A percentile compares a stretch with the other conserved stretches of the same genome.
These are phyloP conservation scores for Penicillium turbatum DNA, from an alignment of 495 filamentous ascomycete genomes.

Conservation along the genomic window DNA sequence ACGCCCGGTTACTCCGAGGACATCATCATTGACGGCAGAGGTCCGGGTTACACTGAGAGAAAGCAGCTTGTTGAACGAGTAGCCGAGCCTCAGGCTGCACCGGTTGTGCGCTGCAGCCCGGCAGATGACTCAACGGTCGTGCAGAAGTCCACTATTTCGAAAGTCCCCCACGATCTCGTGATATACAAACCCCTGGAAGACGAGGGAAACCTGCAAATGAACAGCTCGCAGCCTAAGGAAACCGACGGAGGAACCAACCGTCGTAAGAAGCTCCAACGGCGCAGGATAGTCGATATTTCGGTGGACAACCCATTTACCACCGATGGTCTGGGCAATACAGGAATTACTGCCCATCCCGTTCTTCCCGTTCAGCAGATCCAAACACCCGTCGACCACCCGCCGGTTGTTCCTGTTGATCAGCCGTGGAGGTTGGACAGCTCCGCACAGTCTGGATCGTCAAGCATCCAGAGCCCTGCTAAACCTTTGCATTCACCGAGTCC, in stretches of 20 bases:
- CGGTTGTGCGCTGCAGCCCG: conserved; percentile 66
- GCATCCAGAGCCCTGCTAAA: conserved; percentile 23
- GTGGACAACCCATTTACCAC: conserved; percentile 49
- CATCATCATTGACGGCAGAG: conserved; percentile 78
- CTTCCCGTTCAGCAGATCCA: conserved; percentile 33
- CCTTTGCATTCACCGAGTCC: conserved; percentile 16
- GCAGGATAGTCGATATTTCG: conserved; percentile 81
- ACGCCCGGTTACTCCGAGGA: conserved; percentile 89
- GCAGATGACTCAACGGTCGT: conserved; percentile 55
- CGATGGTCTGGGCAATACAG: conserved; percentile 33
- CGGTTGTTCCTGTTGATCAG: conserved; percentile 30
- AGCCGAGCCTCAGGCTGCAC: conserved; percentile 65
- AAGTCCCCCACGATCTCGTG: conserved; percentile 9
- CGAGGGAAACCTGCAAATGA: conserved; percentile 50
- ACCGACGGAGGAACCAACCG: conserved; percentile 36
- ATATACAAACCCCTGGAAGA: conserved; percentile 42
- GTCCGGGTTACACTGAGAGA: conserved; percentile 76
- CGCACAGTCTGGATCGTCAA: conserved; percentile 30
- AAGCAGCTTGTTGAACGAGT: conserved; percentile 80
- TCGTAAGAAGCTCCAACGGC: conserved; percentile 54
- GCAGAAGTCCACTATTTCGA: conserved; percentile 45
- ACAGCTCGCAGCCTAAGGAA: conserved; percentile 33
- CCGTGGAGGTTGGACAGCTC: conserved; percentile 37
- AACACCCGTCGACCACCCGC: conserved; percentile 27
- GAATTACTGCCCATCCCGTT: conserved; percentile 26